Evolutionary conservation across 345 rosid genomes (phyloP), one percentile per base, ranked within the genome.

Genomic region (Boechera divaricarpa): DNA sequence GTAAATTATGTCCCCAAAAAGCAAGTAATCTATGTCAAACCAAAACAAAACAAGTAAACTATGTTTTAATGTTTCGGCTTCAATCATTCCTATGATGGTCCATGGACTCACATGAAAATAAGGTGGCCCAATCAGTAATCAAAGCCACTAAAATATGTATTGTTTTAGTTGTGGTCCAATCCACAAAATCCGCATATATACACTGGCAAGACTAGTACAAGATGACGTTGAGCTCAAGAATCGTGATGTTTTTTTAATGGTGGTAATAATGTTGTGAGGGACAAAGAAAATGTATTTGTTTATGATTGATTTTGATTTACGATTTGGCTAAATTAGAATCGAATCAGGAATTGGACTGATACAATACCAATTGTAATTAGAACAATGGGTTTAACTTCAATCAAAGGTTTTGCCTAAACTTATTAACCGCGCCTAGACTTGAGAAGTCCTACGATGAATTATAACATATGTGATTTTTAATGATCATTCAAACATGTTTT

Each of bases 91-190:
- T 24, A 8, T 45, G 54, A 69, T 69, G 70, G 75, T 61, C 75
- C 75, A 61, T 76, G 63, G 69, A 69, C 74, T 59, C 68, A 21
- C 33, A 7, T 3, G 39, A 31, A 67, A 59, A 29, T 57, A 66
- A 16, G 12, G 55, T 68, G 69, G 74, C 69, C 79, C 79, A 76
- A 41, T 32, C 13, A 68, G 45, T 49, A 28, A 47, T 47, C 52
- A 63, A 66, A 75, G 24, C 26, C 66, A 75, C 38, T 2, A 2
- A 66, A 57, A 15, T 0, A 35, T 10, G 32, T 28, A 21, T 28
- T 8, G 39, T 38, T 18, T 28, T 67, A 28, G 24, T 3, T 6
- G 45, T 8, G 72, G 72, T 44, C 78, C 72, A 65, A 38, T 54
- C 38, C 63, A 42, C 24, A 63, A 73, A 63, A 41, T 38, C 70